Conservation (phyloP, 352 stramenopile genomes). For the Discostella stelligera region DNA sequence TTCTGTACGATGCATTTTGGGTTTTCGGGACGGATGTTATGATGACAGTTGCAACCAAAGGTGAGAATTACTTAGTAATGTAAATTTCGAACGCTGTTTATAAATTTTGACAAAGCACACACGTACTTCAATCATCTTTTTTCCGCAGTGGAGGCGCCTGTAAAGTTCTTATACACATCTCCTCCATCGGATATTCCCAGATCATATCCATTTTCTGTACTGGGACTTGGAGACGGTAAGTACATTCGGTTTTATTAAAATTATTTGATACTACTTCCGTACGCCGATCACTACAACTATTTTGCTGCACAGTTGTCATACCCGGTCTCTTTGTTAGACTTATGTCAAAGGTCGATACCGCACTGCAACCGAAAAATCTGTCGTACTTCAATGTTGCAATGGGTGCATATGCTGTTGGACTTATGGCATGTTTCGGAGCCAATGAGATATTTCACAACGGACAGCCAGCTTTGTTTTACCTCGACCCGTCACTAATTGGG, state of each 20-base stretch:
- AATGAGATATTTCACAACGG: slow-evolving; percentile 40
- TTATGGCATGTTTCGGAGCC: slow-evolving; percentile 31
- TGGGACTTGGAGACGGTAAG: slow-evolving; percentile 41
- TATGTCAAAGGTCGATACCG: slow-evolving; percentile 33
- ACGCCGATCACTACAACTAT: not conserved
- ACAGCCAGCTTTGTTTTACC: slow-evolving; percentile 36
- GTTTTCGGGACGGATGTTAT: slow-evolving; percentile 48
- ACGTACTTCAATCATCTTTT: not conserved
- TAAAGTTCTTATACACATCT: slow-evolving; percentile 46
- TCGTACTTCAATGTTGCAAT: slow-evolving; percentile 42
- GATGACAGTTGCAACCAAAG: slow-evolving; percentile 33
- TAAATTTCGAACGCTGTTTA: not conserved
- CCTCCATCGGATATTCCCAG: slow-evolving; percentile 29
- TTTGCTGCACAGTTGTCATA: slow-evolving; percentile 25
- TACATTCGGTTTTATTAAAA: not conserved
- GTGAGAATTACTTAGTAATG: not conserved
- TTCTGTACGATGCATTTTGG: slow-evolving; percentile 47
- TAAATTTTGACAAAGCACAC: not conserved
- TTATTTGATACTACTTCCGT: not conserved
- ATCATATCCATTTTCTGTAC: slow-evolving; percentile 38
- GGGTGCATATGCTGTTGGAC: slow-evolving; percentile 28
- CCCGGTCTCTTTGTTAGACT: slow-evolving; percentile 41
- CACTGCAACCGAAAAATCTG: slow-evolving; percentile 38
- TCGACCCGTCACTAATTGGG: slow-evolving; percentile 37
- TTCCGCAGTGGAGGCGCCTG: slow-evolving; percentile 34